Percentiles rank a stretch among this genome's conserved stretches.
Evolutionary conservation across 2,329 filamentous ascomycete genomes (phyloP).

Genomic region (Fusarium oligoseptatum): DNA sequence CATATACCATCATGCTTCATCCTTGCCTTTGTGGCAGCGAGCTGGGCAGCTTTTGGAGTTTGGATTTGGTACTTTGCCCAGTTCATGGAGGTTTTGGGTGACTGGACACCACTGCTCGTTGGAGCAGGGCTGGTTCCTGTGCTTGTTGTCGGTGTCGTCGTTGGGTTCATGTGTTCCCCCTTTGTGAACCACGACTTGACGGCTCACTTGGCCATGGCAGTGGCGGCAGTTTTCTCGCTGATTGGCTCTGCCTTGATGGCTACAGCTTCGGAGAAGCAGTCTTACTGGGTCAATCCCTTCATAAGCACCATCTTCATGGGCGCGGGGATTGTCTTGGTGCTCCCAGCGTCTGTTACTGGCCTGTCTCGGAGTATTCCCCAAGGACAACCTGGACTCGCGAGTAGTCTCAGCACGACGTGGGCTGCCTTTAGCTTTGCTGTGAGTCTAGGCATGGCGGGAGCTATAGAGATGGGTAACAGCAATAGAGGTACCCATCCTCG

Average conservation of each 20-base stretch:
- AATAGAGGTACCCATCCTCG: conserved; percentile 22
- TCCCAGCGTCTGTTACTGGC: conserved; percentile 37
- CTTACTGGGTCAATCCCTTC: conserved; percentile 45
- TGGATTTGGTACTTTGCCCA: conserved; percentile 46
- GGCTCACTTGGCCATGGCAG: conserved; percentile 33
- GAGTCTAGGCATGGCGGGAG: conserved; percentile 43
- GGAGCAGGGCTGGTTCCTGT: conserved; percentile 43
- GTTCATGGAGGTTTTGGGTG: conserved; percentile 41
- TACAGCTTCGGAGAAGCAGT: conserved; percentile 38
- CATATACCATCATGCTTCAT: conserved; percentile 27
- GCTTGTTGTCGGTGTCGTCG: conserved; percentile 30
- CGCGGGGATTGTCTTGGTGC: conserved; percentile 40
- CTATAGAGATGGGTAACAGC: conserved; percentile 36
- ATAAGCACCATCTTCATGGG: conserved; percentile 46
- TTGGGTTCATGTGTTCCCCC: conserved; percentile 34
- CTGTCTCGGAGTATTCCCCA: conserved; percentile 39
- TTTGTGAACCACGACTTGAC: conserved; percentile 34
- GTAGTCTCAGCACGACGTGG: conserved; percentile 33
- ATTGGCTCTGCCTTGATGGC: conserved; percentile 42
- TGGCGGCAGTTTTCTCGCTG: conserved; percentile 35
- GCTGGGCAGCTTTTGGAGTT: conserved; percentile 41
- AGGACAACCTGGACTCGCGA: conserved; percentile 40
- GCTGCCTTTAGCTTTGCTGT: conserved; percentile 41
- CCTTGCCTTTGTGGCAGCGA: conserved; percentile 35
- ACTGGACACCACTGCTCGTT: conserved; percentile 36